Evolutionary conservation across 176 grass and related monocot species (phyloP).

Genomic region (Zoysia japonica): DNA sequence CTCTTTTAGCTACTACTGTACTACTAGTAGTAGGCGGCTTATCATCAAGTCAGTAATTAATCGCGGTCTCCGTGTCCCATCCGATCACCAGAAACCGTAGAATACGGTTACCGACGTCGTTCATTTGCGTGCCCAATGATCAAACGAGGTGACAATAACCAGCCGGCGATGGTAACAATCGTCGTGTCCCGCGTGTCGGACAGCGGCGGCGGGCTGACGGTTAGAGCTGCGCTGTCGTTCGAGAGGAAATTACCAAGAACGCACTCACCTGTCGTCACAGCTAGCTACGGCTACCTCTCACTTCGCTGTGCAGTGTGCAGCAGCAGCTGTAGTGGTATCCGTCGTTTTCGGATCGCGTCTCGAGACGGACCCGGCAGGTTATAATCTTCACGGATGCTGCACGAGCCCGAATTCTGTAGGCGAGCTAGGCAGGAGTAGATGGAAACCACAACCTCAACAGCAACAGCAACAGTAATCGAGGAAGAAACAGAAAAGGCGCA

Average conservation of each 20-base stretch:
- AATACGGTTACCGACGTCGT: too few relatives aligned
- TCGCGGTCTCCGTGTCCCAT: too few relatives aligned
- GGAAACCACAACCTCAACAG: too few relatives aligned
- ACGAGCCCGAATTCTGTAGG: neutral
- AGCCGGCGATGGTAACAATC: neutral
- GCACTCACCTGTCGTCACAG: neutral
- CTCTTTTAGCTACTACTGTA: too few relatives aligned
- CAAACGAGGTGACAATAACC: neutral
- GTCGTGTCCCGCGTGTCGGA: too few relatives aligned
- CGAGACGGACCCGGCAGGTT: neutral
- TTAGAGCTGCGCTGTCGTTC: conserved; percentile 9
- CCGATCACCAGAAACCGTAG: too few relatives aligned
- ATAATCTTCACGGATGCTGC: conserved; percentile 6
- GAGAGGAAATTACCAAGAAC: neutral
- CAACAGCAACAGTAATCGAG: too few relatives aligned
- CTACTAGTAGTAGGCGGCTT: too few relatives aligned
- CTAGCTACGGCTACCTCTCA: neutral
- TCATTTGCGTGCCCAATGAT: too few relatives aligned
- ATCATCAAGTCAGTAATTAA: too few relatives aligned
- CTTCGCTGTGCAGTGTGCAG: neutral
- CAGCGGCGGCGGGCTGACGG: neutral
- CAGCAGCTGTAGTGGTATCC: neutral
- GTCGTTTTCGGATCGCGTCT: conserved; percentile 39
- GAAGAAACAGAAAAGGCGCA: too few relatives aligned
- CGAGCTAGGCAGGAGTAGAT: neutral